Conservation (phyloP, 2,329 filamentous ascomycete genomes). For the Venturia aucupariae region DNA sequence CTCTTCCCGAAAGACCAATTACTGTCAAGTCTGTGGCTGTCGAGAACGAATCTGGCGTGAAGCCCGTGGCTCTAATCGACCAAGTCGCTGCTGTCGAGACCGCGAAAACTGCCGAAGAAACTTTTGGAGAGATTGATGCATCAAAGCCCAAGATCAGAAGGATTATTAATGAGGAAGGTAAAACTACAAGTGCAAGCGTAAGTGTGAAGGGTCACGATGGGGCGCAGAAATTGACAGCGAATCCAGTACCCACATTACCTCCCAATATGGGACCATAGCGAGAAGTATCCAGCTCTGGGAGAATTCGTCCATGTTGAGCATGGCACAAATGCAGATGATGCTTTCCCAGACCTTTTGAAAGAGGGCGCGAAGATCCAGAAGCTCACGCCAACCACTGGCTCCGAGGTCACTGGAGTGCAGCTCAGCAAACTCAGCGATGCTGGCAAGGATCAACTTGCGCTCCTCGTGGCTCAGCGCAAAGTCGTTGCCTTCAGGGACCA, state of each 20-base stretch:
- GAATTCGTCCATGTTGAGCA: conserved; percentile 67
- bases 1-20: neutral
- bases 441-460: conserved; percentile 67
- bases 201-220: neutral
- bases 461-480: conserved; percentile 66
- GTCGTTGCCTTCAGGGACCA: conserved; percentile 71
- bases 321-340: conserved; percentile 62
- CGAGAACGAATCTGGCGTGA: neutral
- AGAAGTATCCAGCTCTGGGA: conserved; percentile 56
- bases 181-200: conserved; percentile 9
- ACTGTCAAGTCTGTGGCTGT: neutral
- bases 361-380: conserved; percentile 43
- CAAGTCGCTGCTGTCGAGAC: neutral
- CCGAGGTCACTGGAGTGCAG: conserved; percentile 62
- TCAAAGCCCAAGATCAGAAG: conserved; percentile 6
- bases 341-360: conserved; percentile 58
- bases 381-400: conserved; percentile 64
- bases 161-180: conserved; percentile 11
- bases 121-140: neutral
- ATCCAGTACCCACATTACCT: conserved; percentile 63
- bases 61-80: neutral
- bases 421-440: conserved; percentile 57
- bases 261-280: conserved; percentile 58
- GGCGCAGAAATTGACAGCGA: neutral
- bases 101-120: neutral